Evolutionary conservation across 495 filamentous ascomycete species (phyloP), one percentile per base, ranked within the genome.

Genomic region (Copromyces sp.): DNA sequence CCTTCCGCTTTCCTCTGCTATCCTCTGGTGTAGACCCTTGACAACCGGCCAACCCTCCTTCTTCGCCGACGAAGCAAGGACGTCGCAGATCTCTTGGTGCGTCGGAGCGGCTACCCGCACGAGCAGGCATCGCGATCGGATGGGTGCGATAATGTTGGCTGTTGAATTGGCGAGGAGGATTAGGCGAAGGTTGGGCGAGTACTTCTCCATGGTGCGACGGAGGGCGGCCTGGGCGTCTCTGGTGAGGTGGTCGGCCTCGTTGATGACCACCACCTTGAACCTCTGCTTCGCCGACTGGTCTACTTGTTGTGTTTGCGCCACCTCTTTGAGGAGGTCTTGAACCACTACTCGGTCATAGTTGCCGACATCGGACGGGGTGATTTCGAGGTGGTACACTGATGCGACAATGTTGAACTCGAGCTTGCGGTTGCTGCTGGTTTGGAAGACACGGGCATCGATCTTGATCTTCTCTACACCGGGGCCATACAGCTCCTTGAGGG

Each of bases 231-330:
- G 95, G 8, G 95, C 95, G 87, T 99, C 95, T 53, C 95, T 84
- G 1, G 91, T 96, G 68, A 99, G 84, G 77, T 97, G 92, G 77
- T 99, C 96, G n/a, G 95, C 95, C 83, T 99, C 95, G 78, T 99
- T 99, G 85, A 99, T 97, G 42, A 99, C 94, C 3, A 99, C 96
- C 14, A 99, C 93, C 84, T 99, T 99, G 85, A 99, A 99, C 61
- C 89, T 87, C 80, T 99, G 95, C 78, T 89, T 92, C 38, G 96
- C 95, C 8, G 87, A 82, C 72, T 93, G 86, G 80, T 99, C 95
- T 16, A 99, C 96, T 82, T 98, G 96, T 82, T 98, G 96, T 37
- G 95, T 99, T 82, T 99, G 95, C 41, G 96, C 95, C 11, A 98
- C 94, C 81, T 99, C 95, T 81, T 99, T 99, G 39, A 99, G 87